phyloP scores from a whole-genome alignment of 2,329 filamentous ascomycete species.

The Drechslera avenae region DNA sequence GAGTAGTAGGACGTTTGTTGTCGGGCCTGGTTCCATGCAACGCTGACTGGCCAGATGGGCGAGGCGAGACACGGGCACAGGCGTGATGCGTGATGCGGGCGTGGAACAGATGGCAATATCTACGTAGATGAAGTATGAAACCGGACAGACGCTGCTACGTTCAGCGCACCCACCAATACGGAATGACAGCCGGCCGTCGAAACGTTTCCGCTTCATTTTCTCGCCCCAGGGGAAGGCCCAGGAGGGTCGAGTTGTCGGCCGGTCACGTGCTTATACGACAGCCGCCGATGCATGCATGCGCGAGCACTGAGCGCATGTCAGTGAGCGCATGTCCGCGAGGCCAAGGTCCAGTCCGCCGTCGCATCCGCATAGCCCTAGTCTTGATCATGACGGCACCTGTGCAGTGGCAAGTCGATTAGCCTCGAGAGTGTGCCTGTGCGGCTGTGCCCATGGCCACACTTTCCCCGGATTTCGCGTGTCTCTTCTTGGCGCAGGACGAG shows the following conservation, averaged over 20 bases:
- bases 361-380: not conserved
- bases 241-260: constrained; percentile 4
- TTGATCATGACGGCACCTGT: not conserved
- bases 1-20: constrained; percentile 29
- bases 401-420: too few species aligned
- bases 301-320: too few species aligned
- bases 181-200: not conserved
- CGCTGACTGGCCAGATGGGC: constrained; percentile 34
- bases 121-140: constrained; percentile 7
- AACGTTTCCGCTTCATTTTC: constrained; percentile 23
- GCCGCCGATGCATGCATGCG: not conserved
- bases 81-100: constrained; percentile 38
- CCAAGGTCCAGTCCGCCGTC: too few species aligned
- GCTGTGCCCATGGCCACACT: constrained; percentile 8
- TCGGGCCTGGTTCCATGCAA: constrained; percentile 35
- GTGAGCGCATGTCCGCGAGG: too few species aligned
- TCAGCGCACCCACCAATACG: not conserved
- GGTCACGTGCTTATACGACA: constrained; percentile 22
- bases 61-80: constrained; percentile 18
- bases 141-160: constrained; percentile 3
- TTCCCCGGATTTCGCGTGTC: constrained; percentile 14
- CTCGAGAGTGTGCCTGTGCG: too few species aligned
- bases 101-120: constrained; percentile 1
- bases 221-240: constrained; percentile 6
- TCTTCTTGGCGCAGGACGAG: constrained; percentile 16